A percentile compares a stretch with the other conserved stretches of the same genome.
These are phyloP conservation scores for Aspergillus ostianus DNA, from an alignment of 495 filamentous ascomycete genomes.

Conservation along the genomic window DNA sequence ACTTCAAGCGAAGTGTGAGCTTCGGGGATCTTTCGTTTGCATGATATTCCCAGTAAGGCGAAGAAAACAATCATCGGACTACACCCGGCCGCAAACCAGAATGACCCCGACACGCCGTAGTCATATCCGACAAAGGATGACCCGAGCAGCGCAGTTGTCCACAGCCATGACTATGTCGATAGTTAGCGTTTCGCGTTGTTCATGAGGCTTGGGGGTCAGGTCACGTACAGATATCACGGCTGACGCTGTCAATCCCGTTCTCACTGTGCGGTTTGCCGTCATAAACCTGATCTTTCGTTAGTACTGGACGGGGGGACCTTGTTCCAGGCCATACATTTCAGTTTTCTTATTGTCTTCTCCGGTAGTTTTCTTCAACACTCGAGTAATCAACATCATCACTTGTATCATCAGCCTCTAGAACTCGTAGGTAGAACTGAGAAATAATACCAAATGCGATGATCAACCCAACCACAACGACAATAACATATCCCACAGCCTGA, in stretches of 20 bases:
- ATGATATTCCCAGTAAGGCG: slow-evolving; percentile 43
- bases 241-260: slow-evolving; percentile 37
- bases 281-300: slow-evolving; percentile 31
- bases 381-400: slow-evolving; percentile 39
- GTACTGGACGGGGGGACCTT: not conserved
- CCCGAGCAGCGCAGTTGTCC: slow-evolving; percentile 34
- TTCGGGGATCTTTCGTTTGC: slow-evolving; percentile 46
- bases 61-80: slow-evolving; percentile 49
- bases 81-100: slow-evolving; percentile 46
- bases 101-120: slow-evolving; percentile 36
- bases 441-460: slow-evolving; percentile 31
- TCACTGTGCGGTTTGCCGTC: slow-evolving; percentile 39
- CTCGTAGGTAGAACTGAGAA: too few species aligned
- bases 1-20: slow-evolving; percentile 34
- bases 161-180: slow-evolving; percentile 30
- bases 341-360: slow-evolving; percentile 43
- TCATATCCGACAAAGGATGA: slow-evolving; percentile 34
- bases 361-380: slow-evolving; percentile 33
- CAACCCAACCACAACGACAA: slow-evolving; percentile 33
- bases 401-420: not conserved
- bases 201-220: not conserved
- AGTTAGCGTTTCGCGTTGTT: not conserved
- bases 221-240: slow-evolving; percentile 37
- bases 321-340: slow-evolving; percentile 29
- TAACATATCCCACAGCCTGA: slow-evolving; percentile 37